Evolutionary conservation across 2,329 filamentous ascomycete species (phyloP).

Genomic region (Monilinia fructigena): DNA sequence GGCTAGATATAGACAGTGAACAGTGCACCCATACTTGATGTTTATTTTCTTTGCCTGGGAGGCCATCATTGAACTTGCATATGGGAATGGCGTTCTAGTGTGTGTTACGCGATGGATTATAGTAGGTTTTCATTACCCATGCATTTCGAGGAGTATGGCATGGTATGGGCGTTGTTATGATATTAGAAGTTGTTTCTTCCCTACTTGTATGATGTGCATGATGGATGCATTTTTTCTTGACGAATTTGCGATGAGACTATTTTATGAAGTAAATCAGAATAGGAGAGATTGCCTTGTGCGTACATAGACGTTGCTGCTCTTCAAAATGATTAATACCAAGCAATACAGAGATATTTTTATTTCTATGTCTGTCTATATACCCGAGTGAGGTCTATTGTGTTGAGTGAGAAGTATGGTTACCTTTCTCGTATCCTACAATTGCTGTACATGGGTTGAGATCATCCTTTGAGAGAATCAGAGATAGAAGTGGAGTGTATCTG

Average conservation of each 20-base stretch:
- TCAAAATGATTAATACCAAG: background rate
- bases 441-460: slow-evolving; percentile 14
- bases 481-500: slow-evolving; percentile 8
- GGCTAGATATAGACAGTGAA: slow-evolving; percentile 57
- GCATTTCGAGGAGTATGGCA: background rate
- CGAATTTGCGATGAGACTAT: background rate
- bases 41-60: background rate
- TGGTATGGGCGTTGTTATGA: slow-evolving; percentile 1
- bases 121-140: background rate
- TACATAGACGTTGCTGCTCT: background rate
- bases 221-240: background rate
- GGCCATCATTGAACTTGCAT: background rate
- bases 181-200: background rate
- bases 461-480: background rate
- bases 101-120: background rate
- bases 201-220: slow-evolving; percentile 1
- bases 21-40: slow-evolving; percentile 35
- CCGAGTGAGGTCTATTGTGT: slow-evolving; percentile 10
- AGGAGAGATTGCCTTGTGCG: background rate
- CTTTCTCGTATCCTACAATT: slow-evolving; percentile 19
- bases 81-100: background rate
- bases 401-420: slow-evolving; percentile 6
- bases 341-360: slow-evolving; percentile 12
- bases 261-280: background rate
- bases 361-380: slow-evolving; percentile 14